Conservation (phyloP, 805 yeast species). For the Wickerhamiella vanderwaltii region DNA sequence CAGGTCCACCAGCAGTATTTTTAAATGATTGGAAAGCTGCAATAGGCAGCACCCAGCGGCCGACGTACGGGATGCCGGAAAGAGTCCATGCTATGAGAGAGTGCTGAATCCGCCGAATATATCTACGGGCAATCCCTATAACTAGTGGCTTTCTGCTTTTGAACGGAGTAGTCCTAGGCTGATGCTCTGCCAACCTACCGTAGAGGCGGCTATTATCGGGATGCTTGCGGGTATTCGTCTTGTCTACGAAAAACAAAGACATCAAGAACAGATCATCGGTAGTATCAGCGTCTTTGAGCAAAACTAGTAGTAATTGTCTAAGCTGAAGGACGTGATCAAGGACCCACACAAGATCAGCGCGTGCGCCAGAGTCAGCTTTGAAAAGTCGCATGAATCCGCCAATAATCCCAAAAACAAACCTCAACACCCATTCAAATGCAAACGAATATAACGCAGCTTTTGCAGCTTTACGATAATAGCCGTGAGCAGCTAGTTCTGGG, state of each 20-base stretch:
- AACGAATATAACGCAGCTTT: conserved; percentile 31
- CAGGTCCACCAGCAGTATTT: conserved; percentile 35
- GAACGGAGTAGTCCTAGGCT: conserved; percentile 1
- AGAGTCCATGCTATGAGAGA: conserved; percentile 24
- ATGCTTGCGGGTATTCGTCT: conserved; percentile 30
- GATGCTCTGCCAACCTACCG: conserved; percentile 13
- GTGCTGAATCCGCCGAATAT: neutral
- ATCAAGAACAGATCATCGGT: conserved; percentile 31
- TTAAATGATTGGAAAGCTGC: conserved; percentile 35
- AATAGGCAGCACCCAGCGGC: conserved; percentile 33
- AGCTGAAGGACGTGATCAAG: conserved; percentile 31
- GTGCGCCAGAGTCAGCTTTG: conserved; percentile 10
- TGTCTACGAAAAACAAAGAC: conserved; percentile 33
- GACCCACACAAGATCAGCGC: conserved; percentile 20
- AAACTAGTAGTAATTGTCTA: conserved; percentile 30
- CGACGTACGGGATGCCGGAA: conserved; percentile 34
- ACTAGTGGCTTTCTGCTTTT: neutral
- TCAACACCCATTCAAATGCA: conserved; percentile 28
- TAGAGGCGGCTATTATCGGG: conserved; percentile 27
- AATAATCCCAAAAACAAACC: conserved; percentile 24
- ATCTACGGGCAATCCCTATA: neutral
- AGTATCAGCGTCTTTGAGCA: conserved; percentile 16
- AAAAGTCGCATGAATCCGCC: conserved; percentile 21
- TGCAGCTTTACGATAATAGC: conserved; percentile 30
- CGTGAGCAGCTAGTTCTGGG: conserved; percentile 30